These are phyloP conservation scores for Solanum tarapatanum DNA, from an alignment of 257 asterid species.

Conservation along the genomic window DNA sequence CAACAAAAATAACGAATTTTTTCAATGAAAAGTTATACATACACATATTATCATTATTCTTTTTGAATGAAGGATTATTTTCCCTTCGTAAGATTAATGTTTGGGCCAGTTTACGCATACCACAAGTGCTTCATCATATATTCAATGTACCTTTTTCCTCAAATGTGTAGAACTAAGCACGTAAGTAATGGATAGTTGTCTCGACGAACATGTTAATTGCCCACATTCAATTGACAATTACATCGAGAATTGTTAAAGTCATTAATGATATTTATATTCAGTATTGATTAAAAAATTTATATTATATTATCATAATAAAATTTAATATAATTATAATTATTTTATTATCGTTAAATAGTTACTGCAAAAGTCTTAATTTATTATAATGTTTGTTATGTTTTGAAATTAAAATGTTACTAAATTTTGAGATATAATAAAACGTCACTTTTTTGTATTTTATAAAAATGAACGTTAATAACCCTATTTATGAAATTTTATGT, in stretches of 20 bases:
- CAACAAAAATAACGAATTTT: fast-evolving
- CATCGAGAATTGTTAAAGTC: neutral
- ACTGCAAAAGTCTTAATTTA: too few species aligned
- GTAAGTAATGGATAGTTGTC: neutral
- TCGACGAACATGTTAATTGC: neutral
- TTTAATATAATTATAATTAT: too few species aligned
- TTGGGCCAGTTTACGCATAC: neutral
- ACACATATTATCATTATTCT: neutral
- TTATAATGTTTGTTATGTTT: neutral
- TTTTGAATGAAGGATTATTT: too few species aligned
- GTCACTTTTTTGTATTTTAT: neutral
- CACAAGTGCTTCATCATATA: too few species aligned
- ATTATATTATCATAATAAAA: too few species aligned
- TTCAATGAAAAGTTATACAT: too few species aligned
- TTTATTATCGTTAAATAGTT: too few species aligned
- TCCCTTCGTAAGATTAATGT: neutral
- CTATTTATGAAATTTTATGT: neutral
- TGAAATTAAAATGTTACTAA: too few species aligned
- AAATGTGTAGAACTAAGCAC: neutral
- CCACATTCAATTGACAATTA: neutral
- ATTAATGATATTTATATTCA: too few species aligned
- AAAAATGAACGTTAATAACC: neutral
- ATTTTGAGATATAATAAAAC: neutral
- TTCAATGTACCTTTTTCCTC: neutral
- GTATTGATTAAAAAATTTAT: too few species aligned